Evolutionary conservation across 345 rosid genomes (phyloP).

Genomic region (Punica granatum): DNA sequence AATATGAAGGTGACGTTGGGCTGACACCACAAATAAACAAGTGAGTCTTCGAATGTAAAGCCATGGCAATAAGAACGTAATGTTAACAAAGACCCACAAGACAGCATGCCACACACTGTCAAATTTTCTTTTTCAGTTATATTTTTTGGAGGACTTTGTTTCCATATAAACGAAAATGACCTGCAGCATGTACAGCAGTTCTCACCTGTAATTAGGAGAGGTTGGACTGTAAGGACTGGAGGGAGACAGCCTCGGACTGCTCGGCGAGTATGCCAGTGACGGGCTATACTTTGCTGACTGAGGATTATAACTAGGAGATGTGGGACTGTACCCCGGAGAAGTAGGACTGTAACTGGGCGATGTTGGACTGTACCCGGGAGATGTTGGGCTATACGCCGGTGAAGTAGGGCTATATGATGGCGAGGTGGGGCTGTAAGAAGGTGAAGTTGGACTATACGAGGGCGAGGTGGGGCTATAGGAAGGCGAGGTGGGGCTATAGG

Average conservation of each 20-base stretch:
- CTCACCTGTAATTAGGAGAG: conserved; percentile 84
- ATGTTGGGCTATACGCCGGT: conserved; percentile 75
- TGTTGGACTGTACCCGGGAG: conserved; percentile 73
- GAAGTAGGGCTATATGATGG: conserved; percentile 81
- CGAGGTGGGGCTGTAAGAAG: conserved; percentile 73
- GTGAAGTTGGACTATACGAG: conserved; percentile 69
- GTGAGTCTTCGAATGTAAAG: neutral
- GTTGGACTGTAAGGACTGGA: conserved; percentile 93
- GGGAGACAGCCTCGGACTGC: conserved; percentile 83
- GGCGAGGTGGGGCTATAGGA: conserved; percentile 82
- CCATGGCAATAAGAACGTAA: neutral
- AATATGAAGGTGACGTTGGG: conserved; percentile 86
- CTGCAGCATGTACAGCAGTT: no score
- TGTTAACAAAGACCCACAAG: neutral
- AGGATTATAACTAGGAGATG: conserved; percentile 56
- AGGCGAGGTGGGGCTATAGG: conserved; percentile 84
- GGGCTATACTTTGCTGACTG: conserved; percentile 73
- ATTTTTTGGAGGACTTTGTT: neutral
- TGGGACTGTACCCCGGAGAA: conserved; percentile 59
- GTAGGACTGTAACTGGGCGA: conserved; percentile 74
- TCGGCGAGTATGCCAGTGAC: conserved; percentile 80
- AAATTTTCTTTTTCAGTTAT: neutral
- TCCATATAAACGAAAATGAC: no score
- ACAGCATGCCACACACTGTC: neutral
- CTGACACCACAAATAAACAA: conserved; percentile 28